Evolutionary conservation across 495 filamentous ascomycete genomes (phyloP), one percentile per base, ranked within the genome.

Genomic region (Aspergillus homomorphus): DNA sequence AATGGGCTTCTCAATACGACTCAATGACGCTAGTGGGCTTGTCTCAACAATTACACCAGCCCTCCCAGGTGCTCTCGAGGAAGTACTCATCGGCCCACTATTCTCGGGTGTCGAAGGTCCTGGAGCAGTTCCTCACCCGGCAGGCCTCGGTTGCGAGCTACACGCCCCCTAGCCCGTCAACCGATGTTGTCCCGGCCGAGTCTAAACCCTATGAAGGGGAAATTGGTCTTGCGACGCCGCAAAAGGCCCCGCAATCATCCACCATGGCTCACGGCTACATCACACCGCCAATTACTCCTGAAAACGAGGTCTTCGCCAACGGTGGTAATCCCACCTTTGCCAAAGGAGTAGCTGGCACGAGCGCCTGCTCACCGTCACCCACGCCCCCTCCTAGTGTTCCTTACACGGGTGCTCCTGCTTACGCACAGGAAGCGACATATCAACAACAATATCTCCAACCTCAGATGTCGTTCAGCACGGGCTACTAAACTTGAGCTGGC

Each of bases 231-330:
- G 88, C 83, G 62, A 98, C 94, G 9, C 95, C 94, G 21, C 88
- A 93, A 68, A 98, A 98, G 79, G 81, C 82, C 15, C 79, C 85
- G 48, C 78, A 82, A 51, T 73, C 80, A 28, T 80, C 82, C 26
- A 80, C 83, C 55, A 79, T 88, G 57, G 84, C 86, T 15, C 84
- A 91, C 66, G 95, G 93, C 21, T 93, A 92, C 69, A 84, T 94
- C 57, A 98, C 94, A 21, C 94, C 94, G 19, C 94, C 94, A 3
- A 96, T 98, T 67, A 98, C 95, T 0, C 94, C 94, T n/a, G 91
- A 95, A 62, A 87, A 86, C 20, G 82, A 84, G 54, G 82, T 77
- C 52, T 89, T 85, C 57, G 66, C 64, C 43, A 70, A 67, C 60
- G 65, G 68, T 58, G 64, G 53, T 22, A 70, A 69, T 48, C 59